Conservation (phyloP, 805 yeast species). For the Metschnikowia sp. region DNA sequence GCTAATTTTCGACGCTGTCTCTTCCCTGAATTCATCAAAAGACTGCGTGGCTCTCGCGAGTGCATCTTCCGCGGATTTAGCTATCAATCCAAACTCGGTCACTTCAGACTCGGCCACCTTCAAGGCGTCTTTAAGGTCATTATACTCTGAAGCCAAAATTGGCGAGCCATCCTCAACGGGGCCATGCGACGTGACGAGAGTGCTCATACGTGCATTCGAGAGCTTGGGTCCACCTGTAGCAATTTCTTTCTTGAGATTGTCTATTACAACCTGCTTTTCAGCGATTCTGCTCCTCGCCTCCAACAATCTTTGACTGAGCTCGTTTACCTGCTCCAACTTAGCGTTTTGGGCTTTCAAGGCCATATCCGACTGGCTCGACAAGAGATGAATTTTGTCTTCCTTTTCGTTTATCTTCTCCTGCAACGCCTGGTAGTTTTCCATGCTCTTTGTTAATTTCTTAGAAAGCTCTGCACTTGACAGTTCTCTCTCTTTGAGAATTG, state of each 20-base stretch:
- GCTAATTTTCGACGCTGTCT: constrained; percentile 22
- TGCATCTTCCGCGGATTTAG: constrained; percentile 65
- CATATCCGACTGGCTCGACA: constrained; percentile 54
- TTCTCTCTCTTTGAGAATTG: constrained; percentile 61
- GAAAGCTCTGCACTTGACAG: constrained; percentile 47
- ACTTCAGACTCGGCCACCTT: constrained; percentile 55
- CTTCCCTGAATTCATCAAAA: constrained; percentile 41
- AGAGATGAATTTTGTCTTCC: constrained; percentile 51
- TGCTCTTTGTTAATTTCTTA: constrained; percentile 45
- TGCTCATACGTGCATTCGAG: neutral
- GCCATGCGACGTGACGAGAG: neutral
- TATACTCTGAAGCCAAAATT: constrained; percentile 31
- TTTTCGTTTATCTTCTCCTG: constrained; percentile 48
- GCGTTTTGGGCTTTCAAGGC: constrained; percentile 51
- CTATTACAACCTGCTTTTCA: constrained; percentile 38
- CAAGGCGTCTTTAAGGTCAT: constrained; percentile 51
- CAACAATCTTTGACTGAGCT: constrained; percentile 44
- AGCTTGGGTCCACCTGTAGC: neutral
- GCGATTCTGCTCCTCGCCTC: constrained; percentile 40
- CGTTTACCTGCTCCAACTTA: constrained; percentile 57
- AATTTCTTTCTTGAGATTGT: constrained; percentile 27
- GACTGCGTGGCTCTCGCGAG: constrained; percentile 51
- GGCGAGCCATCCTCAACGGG: neutral
- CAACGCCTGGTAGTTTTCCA: constrained; percentile 43
- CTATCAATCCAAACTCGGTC: constrained; percentile 59